Base-by-base conservation (phyloP, 2,329 filamentous ascomycete species). In the Pyrenochaeta sp. region DNA sequence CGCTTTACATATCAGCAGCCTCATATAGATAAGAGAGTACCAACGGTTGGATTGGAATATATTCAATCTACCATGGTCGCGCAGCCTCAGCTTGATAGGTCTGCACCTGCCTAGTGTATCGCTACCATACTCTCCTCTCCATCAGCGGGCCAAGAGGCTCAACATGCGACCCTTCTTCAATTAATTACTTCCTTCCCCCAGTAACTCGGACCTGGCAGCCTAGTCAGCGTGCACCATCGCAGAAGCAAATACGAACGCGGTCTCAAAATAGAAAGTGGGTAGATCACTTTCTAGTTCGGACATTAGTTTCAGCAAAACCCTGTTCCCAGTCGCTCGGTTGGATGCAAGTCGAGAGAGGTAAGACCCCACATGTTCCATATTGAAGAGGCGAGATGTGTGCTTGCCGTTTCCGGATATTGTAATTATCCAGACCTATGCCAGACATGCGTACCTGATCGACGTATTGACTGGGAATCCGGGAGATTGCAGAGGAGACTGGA, bases 271-370 rank as follows among this genome's bases (percentile, higher is more conserved):
- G 54, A 61, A 58, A 12, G 48, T 44, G 40, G 20, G 61, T 15
- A 58, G 57, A 65, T 59, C 55, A 58, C 41, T 50, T 61, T 48
- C 57, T 55, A 50, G 30, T 56, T 65, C 49, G 54, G 57, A 58
- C 15, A 52, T 51, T 61, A 48, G 53, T 43, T 48, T 41, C 44
- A 49, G 50, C 42, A 49, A 53, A 46, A 56, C 49, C 61, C 45
- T 61, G 61, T 68, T 27, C 65, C 69, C 61, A 51, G 64, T 56
- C 53, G 48, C 53, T 66, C 65, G 68, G 67, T 63, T 68, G 66
- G 54, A 61, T 62, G 64, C 58, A 69, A 46, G 11, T 21, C 58
- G 23, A n/a, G 54, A 49, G 51, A 44, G 45, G 45, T 51, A 46
- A 55, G 64, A 55, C 58, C 58, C 63, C 60, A 64, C 62, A 51